Percentiles rank a stretch among this genome's conserved stretches.
Conservation (phyloP, 202 grass and related monocot species). For the Alloteropsis angusta region DNA sequence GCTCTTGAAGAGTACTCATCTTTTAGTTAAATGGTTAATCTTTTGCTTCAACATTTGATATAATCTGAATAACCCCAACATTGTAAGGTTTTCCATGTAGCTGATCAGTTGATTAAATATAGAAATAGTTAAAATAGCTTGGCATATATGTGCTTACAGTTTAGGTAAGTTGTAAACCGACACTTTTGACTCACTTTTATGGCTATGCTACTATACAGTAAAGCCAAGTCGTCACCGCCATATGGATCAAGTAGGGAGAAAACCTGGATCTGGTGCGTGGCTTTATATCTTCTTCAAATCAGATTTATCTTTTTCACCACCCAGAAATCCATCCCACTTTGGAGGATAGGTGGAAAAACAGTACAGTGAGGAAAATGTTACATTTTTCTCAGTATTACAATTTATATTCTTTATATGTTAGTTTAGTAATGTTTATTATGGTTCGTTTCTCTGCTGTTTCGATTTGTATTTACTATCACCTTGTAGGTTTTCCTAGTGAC, state of each 20-base stretch:
- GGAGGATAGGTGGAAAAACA: not conserved
- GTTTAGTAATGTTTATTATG: not conserved
- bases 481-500: slow-evolving; percentile 38
- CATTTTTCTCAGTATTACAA: not conserved
- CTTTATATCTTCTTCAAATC: not conserved
- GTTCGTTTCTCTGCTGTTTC: slow-evolving; percentile 1
- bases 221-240: not conserved
- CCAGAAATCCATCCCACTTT: not conserved
- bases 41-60: slow-evolving; percentile 18
- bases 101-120: slow-evolving; percentile 1
- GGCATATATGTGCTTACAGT: not conserved
- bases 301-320: not conserved
- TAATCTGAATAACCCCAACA: not conserved
- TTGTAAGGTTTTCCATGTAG: not conserved
- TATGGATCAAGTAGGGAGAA: not conserved
- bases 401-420: not conserved
- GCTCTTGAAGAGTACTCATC: not conserved
- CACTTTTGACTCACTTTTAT: slow-evolving; percentile 1
- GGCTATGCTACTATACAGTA: not conserved
- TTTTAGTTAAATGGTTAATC: slow-evolving; percentile 9
- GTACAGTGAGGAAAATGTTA: not conserved
- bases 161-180: not conserved
- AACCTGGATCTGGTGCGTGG: not conserved
- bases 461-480: slow-evolving; percentile 10
- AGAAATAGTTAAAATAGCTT: slow-evolving; percentile 9